A percentile compares a stretch with the other conserved stretches of the same genome.
Evolutionary conservation across 2,329 filamentous ascomycete genomes (phyloP).

Genomic region (Aspergillus nomiae): DNA sequence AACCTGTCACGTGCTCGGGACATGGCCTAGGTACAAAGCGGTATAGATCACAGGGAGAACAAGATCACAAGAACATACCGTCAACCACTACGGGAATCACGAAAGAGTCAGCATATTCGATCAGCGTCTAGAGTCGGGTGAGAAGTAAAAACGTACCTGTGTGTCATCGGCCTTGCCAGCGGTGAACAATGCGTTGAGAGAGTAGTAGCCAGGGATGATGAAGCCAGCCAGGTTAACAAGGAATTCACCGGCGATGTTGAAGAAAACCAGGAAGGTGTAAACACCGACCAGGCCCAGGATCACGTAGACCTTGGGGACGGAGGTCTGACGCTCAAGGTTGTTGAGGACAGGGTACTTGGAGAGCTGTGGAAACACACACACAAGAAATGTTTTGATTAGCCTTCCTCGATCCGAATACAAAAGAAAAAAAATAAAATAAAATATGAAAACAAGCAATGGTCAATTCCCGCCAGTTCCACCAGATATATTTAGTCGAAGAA

Average conservation of each 20-base stretch:
- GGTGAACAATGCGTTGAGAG: slow-evolving; percentile 64
- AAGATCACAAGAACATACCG: slow-evolving; percentile 43
- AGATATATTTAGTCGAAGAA: neutral
- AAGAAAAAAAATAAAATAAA: slow-evolving; percentile 9
- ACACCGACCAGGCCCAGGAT: slow-evolving; percentile 65
- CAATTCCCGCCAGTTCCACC: neutral
- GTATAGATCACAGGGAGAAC: slow-evolving; percentile 9
- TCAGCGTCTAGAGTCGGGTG: neutral
- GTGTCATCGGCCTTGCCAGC: slow-evolving; percentile 64
- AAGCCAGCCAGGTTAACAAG: slow-evolving; percentile 69
- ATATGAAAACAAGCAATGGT: neutral
- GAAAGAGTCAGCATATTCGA: slow-evolving; percentile 11
- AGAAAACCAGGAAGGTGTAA: slow-evolving; percentile 72
- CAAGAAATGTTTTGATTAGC: slow-evolving; percentile 16
- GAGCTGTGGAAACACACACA: slow-evolving; percentile 48
- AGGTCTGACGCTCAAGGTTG: slow-evolving; percentile 69
- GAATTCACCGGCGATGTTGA: slow-evolving; percentile 70
- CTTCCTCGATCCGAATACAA: neutral
- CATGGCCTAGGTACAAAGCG: slow-evolving; percentile 8
- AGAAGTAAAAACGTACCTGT: slow-evolving; percentile 51
- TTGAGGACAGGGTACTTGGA: slow-evolving; percentile 68
- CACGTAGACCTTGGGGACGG: slow-evolving; percentile 68
- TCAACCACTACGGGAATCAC: slow-evolving; percentile 59
- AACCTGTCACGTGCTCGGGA: slow-evolving; percentile 28
- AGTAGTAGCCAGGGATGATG: slow-evolving; percentile 67